Evolutionary conservation across 192 early-diverging fungal species (phyloP), one percentile per base, ranked within the genome.

Genomic region (Entomortierella lignicola): DNA sequence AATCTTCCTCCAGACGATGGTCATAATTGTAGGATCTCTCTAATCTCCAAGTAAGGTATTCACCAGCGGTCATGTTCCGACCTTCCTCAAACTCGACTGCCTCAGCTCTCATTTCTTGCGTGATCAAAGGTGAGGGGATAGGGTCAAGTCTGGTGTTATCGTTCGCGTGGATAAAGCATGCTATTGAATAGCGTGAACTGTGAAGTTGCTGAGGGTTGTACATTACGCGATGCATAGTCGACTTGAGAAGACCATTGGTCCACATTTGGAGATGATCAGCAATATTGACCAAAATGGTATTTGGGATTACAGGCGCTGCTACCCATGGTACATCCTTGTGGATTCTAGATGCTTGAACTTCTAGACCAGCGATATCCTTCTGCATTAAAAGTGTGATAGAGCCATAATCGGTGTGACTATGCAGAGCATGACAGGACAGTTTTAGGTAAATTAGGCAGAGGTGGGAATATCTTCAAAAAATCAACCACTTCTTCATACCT

Each of bases 391-490:
- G 57, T 8, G 91, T 92, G 23, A 92, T 66, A 0, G 88, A 86
- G 8, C 92, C 92, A 71, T 93, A 93, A 68, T 93, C 92, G 1
- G 91, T 86, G 29, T 90, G 87, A 55, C 85, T 88, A 65, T 25
- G 23, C 20, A 37, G 47, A 44, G 39, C 6, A 30, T 54, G 34
- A 4, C n/a, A n/a, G n/a, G n/a, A n/a, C n/a, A n/a, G n/a, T n/a
- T n/a, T n/a, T n/a, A n/a, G n/a, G n/a, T n/a, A n/a, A n/a, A n/a
- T n/a, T n/a, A n/a, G n/a, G n/a, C n/a, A 10, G 4, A 11, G 15
- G 10, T n/a, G 23, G 42, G 27, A 20, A 20, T 55, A 13, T 34
- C 11, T 47, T n/a, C n/a, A n/a, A n/a, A n/a, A n/a, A n/a, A n/a
- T n/a, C n/a, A n/a, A n/a, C n/a, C n/a, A n/a, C n/a, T n/a, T n/a